Conservation (phyloP, 176 grass and related monocot species). For the Tuctoria greenei region DNA sequence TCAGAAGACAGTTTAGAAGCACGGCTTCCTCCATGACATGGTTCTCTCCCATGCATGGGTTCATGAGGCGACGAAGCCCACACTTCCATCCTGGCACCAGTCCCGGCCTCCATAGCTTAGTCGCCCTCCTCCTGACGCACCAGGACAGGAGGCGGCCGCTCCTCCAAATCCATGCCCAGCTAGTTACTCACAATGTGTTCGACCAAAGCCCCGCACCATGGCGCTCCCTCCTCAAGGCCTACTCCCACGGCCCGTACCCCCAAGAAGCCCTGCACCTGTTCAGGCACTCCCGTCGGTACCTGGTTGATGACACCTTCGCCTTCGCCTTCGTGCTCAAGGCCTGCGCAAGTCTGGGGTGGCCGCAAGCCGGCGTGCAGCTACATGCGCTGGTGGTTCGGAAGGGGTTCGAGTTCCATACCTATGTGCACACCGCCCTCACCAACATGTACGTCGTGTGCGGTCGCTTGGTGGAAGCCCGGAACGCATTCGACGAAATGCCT, state of each 20-base stretch:
- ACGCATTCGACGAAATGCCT: constrained; percentile 56
- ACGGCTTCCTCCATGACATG: background rate
- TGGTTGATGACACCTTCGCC: constrained; percentile 46
- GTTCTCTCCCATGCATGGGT: background rate
- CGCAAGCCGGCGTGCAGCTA: constrained; percentile 31
- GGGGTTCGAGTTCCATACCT: constrained; percentile 46
- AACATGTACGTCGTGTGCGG: constrained; percentile 30
- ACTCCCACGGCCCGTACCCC: constrained; percentile 49
- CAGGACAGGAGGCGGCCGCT: constrained; percentile 25
- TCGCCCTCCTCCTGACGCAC: constrained; percentile 42
- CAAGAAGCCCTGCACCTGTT: constrained; percentile 59
- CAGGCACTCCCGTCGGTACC: constrained; percentile 22
- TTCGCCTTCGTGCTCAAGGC: constrained; percentile 47
- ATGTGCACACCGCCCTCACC: constrained; percentile 48
- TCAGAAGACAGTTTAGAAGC: background rate
- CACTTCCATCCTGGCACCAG: background rate
- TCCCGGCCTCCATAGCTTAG: background rate
- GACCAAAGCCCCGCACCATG: constrained; percentile 38
- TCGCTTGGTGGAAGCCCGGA: constrained; percentile 31
- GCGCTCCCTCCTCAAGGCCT: constrained; percentile 59
- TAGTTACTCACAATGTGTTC: constrained; percentile 51
- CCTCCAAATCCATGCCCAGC: constrained; percentile 54
- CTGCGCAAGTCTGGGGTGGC: constrained; percentile 31
- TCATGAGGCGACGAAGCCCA: background rate
- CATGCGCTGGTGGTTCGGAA: constrained; percentile 37